These are phyloP conservation scores for Aspergillus piperis DNA, from an alignment of 2,329 filamentous ascomycete genomes.

Conservation along the genomic window DNA sequence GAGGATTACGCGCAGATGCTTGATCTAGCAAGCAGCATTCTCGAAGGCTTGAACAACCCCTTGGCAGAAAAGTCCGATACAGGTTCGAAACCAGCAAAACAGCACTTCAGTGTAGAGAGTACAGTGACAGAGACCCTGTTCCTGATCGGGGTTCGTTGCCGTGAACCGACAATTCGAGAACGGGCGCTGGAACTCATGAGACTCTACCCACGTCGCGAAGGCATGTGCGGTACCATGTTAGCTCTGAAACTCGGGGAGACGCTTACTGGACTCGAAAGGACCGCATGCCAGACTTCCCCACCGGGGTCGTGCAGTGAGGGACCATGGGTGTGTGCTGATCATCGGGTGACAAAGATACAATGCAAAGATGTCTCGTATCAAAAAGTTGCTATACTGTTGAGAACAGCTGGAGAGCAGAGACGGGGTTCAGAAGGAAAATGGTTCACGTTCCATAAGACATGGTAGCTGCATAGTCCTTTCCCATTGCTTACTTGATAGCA, in stretches of 20 bases:
- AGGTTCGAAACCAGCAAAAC: not conserved
- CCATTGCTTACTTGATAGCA: no score
- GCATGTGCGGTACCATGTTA: not conserved
- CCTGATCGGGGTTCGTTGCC: not conserved
- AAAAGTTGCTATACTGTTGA: not conserved
- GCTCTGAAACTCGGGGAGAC: not conserved
- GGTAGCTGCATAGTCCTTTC: not conserved
- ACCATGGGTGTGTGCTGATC: constrained; percentile 1
- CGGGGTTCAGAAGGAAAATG: not conserved
- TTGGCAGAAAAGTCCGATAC: not conserved
- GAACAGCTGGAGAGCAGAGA: not conserved
- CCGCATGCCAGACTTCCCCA: not conserved
- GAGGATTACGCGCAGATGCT: not conserved
- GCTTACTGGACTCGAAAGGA: not conserved
- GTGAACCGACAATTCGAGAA: not conserved
- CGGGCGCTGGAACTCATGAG: not conserved
- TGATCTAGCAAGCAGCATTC: not conserved
- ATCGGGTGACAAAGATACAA: not conserved
- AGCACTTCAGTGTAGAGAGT: not conserved
- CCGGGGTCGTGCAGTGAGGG: not conserved
- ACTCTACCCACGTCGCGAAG: not conserved
- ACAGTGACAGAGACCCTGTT: not conserved
- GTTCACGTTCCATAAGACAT: not conserved
- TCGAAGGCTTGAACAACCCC: not conserved
- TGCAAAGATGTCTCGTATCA: not conserved